These are phyloP conservation scores for Fusarium incarnatum DNA, from an alignment of 2,329 filamentous ascomycete genomes.

Conservation along the genomic window DNA sequence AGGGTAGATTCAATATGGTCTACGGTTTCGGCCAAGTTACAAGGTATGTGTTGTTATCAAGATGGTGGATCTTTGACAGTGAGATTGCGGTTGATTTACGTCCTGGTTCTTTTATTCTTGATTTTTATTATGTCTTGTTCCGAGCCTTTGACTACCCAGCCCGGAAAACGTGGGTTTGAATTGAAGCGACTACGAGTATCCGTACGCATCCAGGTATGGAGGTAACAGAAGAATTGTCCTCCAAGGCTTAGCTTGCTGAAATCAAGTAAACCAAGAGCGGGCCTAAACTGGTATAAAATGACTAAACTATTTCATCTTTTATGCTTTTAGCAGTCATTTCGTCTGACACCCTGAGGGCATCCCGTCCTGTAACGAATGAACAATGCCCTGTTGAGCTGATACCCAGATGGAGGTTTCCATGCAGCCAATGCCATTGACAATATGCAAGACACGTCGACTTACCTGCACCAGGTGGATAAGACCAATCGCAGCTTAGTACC, in stretches of 20 bases:
- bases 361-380: too few relatives aligned
- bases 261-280: too few relatives aligned
- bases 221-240: too few relatives aligned
- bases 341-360: too few relatives aligned
- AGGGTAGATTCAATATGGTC: background rate
- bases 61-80: background rate
- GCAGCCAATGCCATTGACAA: constrained; percentile 19
- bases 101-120: background rate
- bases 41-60: background rate
- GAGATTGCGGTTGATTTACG: background rate
- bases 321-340: too few relatives aligned
- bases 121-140: background rate
- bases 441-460: constrained; percentile 50
- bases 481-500: constrained; percentile 8
- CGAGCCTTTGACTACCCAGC: background rate
- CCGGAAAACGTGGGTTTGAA: background rate
- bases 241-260: too few relatives aligned
- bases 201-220: too few relatives aligned
- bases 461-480: background rate
- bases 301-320: too few relatives aligned
- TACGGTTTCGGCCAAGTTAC: background rate
- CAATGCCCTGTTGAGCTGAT: background rate
- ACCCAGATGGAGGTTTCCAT: background rate
- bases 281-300: too few relatives aligned
- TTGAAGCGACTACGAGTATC: background rate